Evolutionary conservation across 169 alveolate species (phyloP).

Genomic region (Eimeria acervulina): DNA sequence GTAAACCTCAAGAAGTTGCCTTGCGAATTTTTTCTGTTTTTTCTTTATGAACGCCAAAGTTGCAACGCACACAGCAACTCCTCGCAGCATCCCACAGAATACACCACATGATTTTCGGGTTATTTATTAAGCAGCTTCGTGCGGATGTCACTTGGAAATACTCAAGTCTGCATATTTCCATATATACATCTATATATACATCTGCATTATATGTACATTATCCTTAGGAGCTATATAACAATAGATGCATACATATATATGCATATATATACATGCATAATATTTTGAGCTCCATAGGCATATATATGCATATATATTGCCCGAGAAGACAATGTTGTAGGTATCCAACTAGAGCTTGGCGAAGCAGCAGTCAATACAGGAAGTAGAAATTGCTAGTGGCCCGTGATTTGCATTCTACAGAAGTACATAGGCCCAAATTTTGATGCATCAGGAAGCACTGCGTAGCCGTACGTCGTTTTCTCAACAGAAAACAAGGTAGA

Average conservation of each 20-base stretch:
- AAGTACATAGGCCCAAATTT: constrained; percentile 77
- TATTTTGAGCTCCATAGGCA: too few species aligned
- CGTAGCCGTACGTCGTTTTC: constrained; percentile 34
- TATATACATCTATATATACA: neutral
- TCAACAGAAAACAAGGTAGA: constrained; percentile 45
- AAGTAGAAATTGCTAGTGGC: neutral
- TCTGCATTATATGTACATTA: too few species aligned
- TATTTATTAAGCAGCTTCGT: neutral
- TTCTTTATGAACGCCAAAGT: neutral
- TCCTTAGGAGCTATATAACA: too few species aligned
- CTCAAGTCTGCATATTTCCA: neutral
- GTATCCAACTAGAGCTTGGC: too few species aligned
- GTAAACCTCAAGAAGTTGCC: neutral
- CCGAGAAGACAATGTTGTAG: neutral
- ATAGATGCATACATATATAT: neutral
- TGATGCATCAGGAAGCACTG: constrained; percentile 67
- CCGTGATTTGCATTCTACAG: constrained; percentile 69
- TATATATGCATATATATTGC: neutral
- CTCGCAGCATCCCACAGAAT: neutral
- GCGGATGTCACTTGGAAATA: neutral
- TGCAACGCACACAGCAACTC: neutral
- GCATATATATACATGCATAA: too few species aligned
- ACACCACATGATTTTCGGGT: neutral
- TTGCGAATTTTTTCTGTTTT: neutral
- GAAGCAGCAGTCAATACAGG: too few species aligned